Conservation (phyloP, 148 eudicot genomes). For the Rhododendron henanense region DNA sequence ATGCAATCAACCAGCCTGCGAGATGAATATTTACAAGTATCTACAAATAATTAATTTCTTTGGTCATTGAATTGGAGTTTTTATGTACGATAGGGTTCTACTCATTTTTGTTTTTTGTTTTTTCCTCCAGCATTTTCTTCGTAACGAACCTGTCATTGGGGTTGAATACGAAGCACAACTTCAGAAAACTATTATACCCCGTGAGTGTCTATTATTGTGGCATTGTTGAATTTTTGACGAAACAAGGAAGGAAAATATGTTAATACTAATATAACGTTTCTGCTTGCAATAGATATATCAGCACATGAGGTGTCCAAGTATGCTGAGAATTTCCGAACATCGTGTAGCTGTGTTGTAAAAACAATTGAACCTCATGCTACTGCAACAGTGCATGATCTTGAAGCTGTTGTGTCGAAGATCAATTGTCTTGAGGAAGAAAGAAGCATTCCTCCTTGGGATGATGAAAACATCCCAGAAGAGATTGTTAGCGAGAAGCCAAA, state of each 20-base stretch:
- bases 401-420: slow-evolving; percentile 43
- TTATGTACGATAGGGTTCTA: slow-evolving; percentile 4
- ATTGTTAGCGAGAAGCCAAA: slow-evolving; percentile 54
- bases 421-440: slow-evolving; percentile 48
- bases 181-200: slow-evolving; percentile 66
- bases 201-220: slow-evolving; percentile 39
- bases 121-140: slow-evolving; percentile 58
- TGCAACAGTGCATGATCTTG: slow-evolving; percentile 58
- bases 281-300: slow-evolving; percentile 46
- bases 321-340: slow-evolving; percentile 58
- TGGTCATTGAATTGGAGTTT: background rate
- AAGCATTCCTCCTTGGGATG: slow-evolving; percentile 63
- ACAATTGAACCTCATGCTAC: slow-evolving; percentile 69
- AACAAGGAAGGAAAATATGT: background rate
- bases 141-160: slow-evolving; percentile 68
- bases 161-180: slow-evolving; percentile 81
- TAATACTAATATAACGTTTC: background rate
- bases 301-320: slow-evolving; percentile 64
- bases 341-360: slow-evolving; percentile 66
- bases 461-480: slow-evolving; percentile 80
- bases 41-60: background rate
- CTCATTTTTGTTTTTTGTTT: background rate
- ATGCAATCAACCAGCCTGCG: slow-evolving; percentile 78
- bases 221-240: background rate
- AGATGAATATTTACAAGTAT: slow-evolving; percentile 83